Evolutionary conservation across 225 moss, liverwort and hornwort species (phyloP), one percentile per base, ranked within the genome.

Genomic region (Sphagnum tenellum): DNA sequence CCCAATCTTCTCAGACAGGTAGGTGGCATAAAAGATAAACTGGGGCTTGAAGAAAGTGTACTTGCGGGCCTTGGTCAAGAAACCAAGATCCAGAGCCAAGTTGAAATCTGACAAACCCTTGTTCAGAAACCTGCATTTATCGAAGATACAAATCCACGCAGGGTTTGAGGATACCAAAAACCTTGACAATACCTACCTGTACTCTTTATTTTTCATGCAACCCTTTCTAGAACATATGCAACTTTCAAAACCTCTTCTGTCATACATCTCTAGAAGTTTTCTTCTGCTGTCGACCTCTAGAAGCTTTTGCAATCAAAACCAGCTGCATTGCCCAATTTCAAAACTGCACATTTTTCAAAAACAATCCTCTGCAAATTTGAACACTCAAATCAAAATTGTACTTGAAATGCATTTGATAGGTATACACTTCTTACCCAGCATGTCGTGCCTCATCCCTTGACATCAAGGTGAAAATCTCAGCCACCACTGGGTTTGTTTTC

Each of bases 31-130:
- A 68, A 95, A 95, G 61, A 95, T 95, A 49, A 95, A 95, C 70
- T 95, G 91, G 4, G 94, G 94, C 78, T 89, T 95, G 76, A 95
- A 95, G 76, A 95, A 95, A 0, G 94, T 95, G 72, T 95, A 95
- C 84, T 95, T 95, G 68, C 94, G 78, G 50, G 94, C 89, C 79
- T 95, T 95, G 57, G 94, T 95, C 76, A 95, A 45, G 55, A 95
- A 95, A 3, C 94, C 94, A 9, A 95, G 86, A 60, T 95, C 94
- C 62, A 95, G 68, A 3, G 94, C 86, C 75, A 95, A 59, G 52
- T 89, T 91, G 56, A 95, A 95, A 67, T 95, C 94, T 4, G 94
- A 95, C 55, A 95, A 53, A 5, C 94, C 94, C 74, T 95, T 95
- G 72, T 95, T 95, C 70, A 95, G 71, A 44, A 95, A 95, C 49